Evolutionary conservation across 257 asterid genomes (phyloP), one percentile per base, ranked within the genome.

Genomic region (Ajuga chamaepitys): DNA sequence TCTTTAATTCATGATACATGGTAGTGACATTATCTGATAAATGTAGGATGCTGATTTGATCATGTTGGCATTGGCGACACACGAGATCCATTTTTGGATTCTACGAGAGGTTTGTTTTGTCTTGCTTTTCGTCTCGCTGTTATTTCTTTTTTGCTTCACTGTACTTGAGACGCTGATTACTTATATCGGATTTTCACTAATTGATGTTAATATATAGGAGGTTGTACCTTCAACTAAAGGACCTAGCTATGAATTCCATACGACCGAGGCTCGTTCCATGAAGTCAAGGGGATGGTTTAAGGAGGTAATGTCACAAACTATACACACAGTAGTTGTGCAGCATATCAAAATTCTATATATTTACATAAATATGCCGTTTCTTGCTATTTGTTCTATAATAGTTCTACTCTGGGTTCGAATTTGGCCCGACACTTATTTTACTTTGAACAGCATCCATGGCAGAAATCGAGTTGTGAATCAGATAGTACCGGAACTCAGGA

Each of bases 1-100:
- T n/a, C n/a, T n/a, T n/a, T n/a, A n/a, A n/a, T n/a, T n/a, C n/a
- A n/a, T n/a, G n/a, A n/a, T n/a, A n/a, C n/a, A n/a, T n/a, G n/a
- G n/a, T n/a, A n/a, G n/a, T n/a, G n/a, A n/a, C n/a, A n/a, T 50
- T 30, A 30, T 30, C 7, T 20, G 8, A 6, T 0, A 32, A n/a
- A 58, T 57, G 70, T 83, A 85, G 95, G 96, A 88, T 62, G 91
- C 91, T 0, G 96, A 88, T 50, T 66, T 88, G 30, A 83, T 88
- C 17, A 85, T 85, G 91, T 77, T 85, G 11, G 94, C 87, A 3
- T 59, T 88, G 70, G 80, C 94, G 0, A 76, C 94, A 0, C 96
- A 88, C 13, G 96, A 88, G 72, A 55, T 70, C 30, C 87, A 88
- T 53, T 85, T 88, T 45, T 80, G 83, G 0, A 83, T 85, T 66